Evolutionary conservation across 192 early-diverging fungal genomes (phyloP).

Genomic region (Coemansia sp.): DNA sequence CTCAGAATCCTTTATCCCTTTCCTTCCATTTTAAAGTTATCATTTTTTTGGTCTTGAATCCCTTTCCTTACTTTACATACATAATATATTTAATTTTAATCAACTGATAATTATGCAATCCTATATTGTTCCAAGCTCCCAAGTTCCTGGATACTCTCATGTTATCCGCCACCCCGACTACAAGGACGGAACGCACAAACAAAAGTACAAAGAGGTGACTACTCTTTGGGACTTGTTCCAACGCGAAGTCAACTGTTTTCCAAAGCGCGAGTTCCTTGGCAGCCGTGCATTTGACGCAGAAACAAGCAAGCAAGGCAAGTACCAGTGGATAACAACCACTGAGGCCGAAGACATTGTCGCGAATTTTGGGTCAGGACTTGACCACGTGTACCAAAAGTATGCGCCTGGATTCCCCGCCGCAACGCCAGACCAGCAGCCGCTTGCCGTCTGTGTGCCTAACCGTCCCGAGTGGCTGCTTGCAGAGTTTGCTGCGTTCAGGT

Average conservation of each 20-base stretch:
- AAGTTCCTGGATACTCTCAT: slow-evolving; percentile 28
- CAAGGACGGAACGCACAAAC: slow-evolving; percentile 34
- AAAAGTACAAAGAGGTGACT: slow-evolving; percentile 19
- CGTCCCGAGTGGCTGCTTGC: slow-evolving; percentile 70
- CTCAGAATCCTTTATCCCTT: no score
- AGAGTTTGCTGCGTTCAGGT: slow-evolving; percentile 62
- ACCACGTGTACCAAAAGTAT: slow-evolving; percentile 61
- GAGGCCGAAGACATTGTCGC: slow-evolving; percentile 62
- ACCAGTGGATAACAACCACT: slow-evolving; percentile 54
- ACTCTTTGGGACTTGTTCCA: slow-evolving; percentile 35
- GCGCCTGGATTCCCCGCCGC: not conserved
- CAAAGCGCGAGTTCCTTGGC: slow-evolving; percentile 31
- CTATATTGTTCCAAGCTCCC: slow-evolving; percentile 34
- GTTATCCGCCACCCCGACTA: slow-evolving; percentile 24
- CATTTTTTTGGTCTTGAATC: not conserved
- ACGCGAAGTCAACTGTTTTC: slow-evolving; percentile 11
- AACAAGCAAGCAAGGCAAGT: slow-evolving; percentile 10
- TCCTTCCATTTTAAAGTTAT: no score
- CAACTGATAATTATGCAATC: slow-evolving; percentile 43
- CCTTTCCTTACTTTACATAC: not conserved
- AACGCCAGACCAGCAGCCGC: slow-evolving; percentile 31
- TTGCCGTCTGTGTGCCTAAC: slow-evolving; percentile 71
- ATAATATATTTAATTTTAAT: not conserved
- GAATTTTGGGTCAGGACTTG: slow-evolving; percentile 61
- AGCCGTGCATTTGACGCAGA: slow-evolving; percentile 1